These are phyloP conservation scores for Xylaria sp. DNA, from an alignment of 2,329 filamentous ascomycete genomes.

Conservation along the genomic window DNA sequence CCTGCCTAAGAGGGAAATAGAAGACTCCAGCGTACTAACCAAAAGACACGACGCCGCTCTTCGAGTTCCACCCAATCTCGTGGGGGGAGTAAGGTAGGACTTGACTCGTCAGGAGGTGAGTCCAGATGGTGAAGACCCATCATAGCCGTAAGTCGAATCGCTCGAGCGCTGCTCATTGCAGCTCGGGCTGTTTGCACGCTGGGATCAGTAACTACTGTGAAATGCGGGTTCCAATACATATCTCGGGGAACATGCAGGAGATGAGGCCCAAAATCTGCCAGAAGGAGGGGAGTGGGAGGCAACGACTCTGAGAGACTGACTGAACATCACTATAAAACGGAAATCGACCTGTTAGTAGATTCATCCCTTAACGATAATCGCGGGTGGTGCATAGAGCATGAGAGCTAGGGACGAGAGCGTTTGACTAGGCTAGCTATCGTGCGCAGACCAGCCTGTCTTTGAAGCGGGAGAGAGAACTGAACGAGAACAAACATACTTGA, in stretches of 20 bases:
- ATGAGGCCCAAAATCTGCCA: too few relatives aligned
- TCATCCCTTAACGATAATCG: neutral
- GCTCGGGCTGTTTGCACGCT: too few relatives aligned
- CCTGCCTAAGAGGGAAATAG: too few relatives aligned
- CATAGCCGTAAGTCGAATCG: conserved; percentile 62
- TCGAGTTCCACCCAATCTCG: conserved; percentile 82
- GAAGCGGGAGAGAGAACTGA: neutral
- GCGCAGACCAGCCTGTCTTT: neutral
- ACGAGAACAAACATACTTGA: conserved; percentile 47
- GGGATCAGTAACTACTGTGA: too few relatives aligned
- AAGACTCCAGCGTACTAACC: too few relatives aligned
- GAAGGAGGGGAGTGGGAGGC: too few relatives aligned
- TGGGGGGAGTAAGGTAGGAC: conserved; percentile 74
- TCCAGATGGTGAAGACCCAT: conserved; percentile 67
- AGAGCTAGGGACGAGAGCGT: neutral
- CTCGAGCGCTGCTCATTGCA: conserved; percentile 79
- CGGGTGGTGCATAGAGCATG: neutral
- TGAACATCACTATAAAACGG: conserved; percentile 67
- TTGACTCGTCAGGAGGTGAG: conserved; percentile 44
- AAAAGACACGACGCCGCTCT: conserved; percentile 84
- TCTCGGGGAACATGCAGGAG: too few relatives aligned
- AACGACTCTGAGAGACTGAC: too few relatives aligned
- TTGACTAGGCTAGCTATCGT: neutral
- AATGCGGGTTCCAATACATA: too few relatives aligned
- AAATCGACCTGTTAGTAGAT: neutral